These are phyloP conservation scores for Ailanthus altissimus DNA, from an alignment of 345 rosid species.

Conservation along the genomic window DNA sequence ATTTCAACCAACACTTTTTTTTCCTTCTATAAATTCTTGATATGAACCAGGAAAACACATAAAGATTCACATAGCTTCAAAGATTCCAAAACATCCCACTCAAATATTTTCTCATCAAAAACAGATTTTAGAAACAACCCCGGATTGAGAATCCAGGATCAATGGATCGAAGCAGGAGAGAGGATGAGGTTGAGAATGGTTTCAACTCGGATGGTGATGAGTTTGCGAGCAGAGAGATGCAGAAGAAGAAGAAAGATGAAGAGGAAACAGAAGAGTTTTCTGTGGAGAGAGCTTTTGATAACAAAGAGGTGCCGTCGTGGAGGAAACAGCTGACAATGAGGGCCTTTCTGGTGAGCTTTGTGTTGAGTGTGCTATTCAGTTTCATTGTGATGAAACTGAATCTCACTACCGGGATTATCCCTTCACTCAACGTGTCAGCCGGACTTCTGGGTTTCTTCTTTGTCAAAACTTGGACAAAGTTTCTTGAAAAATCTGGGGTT, in stretches of 20 bases:
- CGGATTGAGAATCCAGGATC: no score
- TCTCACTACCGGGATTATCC: conserved; percentile 74
- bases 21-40: background rate
- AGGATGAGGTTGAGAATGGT: conserved; percentile 15
- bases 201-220: background rate
- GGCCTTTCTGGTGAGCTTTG: conserved; percentile 60
- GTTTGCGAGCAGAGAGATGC: background rate
- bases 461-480: conserved; percentile 62
- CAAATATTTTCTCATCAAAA: background rate
- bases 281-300: conserved; percentile 54
- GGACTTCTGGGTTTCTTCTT: conserved; percentile 74
- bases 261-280: conserved; percentile 31
- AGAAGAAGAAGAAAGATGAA: conserved; percentile 3
- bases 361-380: conserved; percentile 56
- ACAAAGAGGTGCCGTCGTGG: conserved; percentile 61
- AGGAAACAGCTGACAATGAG: conserved; percentile 61
- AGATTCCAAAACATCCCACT: background rate
- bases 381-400: conserved; percentile 75
- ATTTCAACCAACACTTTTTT: background rate
- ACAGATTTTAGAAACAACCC: background rate
- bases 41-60: no score
- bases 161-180: background rate
- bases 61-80: background rate
- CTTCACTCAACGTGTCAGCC: conserved; percentile 73
- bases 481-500: conserved; percentile 42